Evolutionary conservation across 345 rosid genomes (phyloP).

Genomic region (Camelina neglecta): DNA sequence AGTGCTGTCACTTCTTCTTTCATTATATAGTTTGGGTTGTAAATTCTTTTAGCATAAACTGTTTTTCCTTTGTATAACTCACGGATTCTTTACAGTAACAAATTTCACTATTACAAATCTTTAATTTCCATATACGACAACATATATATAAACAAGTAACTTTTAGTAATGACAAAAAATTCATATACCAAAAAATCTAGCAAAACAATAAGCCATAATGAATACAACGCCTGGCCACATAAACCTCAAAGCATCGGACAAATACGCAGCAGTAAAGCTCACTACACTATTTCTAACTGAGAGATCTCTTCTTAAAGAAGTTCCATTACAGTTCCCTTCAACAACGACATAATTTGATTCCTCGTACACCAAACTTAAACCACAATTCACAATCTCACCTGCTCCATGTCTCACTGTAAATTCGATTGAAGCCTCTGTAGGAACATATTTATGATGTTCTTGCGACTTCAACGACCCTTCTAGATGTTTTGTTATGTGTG

Average conservation of each 20-base stretch:
- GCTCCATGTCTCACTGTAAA: constrained; percentile 29
- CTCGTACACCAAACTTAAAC: constrained; percentile 37
- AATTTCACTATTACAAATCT: background rate
- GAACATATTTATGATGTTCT: constrained; percentile 23
- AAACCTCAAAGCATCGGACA: constrained; percentile 25
- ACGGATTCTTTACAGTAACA: background rate
- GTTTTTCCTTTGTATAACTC: background rate
- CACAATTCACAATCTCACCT: constrained; percentile 33
- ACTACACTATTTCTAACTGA: background rate
- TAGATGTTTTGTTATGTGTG: constrained; percentile 21
- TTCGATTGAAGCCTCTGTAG: constrained; percentile 29
- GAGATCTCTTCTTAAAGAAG: background rate
- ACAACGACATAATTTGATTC: constrained; percentile 28
- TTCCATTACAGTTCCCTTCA: constrained; percentile 16
- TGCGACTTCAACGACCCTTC: background rate
- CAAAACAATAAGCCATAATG: constrained; percentile 26
- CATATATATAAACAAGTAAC: background rate
- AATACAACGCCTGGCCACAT: constrained; percentile 14
- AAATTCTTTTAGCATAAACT: no score
- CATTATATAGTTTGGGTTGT: no score
- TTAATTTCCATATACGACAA: background rate
- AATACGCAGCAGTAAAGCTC: background rate
- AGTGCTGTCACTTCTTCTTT: no score
- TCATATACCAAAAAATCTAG: background rate
- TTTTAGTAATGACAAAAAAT: background rate